These are phyloP conservation scores for Breviolum minutum DNA, from an alignment of 73 alveolate species.

Conservation along the genomic window DNA sequence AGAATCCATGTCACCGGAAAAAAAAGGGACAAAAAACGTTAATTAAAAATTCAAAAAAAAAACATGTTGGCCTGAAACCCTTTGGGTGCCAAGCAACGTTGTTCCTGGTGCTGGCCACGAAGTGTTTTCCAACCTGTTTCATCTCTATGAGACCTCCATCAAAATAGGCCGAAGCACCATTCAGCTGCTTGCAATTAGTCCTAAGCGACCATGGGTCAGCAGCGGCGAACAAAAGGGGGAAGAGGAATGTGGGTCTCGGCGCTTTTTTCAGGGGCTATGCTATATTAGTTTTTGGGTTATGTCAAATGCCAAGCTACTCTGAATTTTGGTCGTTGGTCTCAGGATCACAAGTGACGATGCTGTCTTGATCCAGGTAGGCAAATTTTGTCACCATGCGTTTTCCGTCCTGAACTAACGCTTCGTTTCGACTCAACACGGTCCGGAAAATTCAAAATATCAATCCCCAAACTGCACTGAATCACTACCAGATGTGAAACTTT, in stretches of 20 bases:
- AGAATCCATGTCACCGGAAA: too few species aligned
- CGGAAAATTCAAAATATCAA: not conserved
- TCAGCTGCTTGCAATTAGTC: conserved; percentile 92
- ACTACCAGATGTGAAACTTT: not conserved
- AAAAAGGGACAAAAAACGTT: too few species aligned
- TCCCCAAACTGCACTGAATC: not conserved
- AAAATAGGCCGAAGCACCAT: conserved; percentile 89
- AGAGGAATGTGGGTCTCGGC: not conserved
- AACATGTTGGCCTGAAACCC: not conserved
- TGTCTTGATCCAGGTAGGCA: conserved; percentile 91
- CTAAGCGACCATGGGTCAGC: not conserved
- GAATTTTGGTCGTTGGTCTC: conserved; percentile 55
- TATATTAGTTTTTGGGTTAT: not conserved
- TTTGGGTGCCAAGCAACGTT: conserved; percentile 29
- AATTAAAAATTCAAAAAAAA: not conserved
- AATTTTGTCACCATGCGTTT: conserved; percentile 56
- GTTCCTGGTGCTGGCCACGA: conserved; percentile 90
- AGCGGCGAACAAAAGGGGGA: not conserved
- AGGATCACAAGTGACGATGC: conserved; percentile 80
- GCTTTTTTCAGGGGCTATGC: not conserved
- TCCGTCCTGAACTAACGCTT: conserved; percentile 26
- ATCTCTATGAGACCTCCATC: conserved; percentile 79
- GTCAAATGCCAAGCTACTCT: not conserved
- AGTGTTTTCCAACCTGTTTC: conserved; percentile 69
- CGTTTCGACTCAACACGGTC: not conserved